Conservation (phyloP, 768 basidiomycete species). For the Exsudoporus frostii region DNA sequence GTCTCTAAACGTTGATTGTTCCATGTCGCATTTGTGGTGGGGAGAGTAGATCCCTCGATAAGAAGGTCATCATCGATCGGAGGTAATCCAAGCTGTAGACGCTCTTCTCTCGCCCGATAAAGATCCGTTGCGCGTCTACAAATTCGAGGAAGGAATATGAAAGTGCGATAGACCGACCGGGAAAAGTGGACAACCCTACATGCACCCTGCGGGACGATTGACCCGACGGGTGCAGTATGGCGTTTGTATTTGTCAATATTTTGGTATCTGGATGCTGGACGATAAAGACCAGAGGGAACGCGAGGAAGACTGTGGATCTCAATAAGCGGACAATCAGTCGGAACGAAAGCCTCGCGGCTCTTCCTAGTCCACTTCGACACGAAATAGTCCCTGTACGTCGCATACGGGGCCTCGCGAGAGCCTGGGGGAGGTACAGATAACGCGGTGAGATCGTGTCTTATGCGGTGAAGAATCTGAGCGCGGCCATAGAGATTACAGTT, state of each 20-base stretch:
- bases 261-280: conserved; percentile 24
- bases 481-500: conserved; percentile 56
- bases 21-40: conserved; percentile 57
- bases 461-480: conserved; percentile 49
- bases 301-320: conserved; percentile 49
- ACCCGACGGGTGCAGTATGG: conserved; percentile 27
- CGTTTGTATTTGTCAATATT: conserved; percentile 26
- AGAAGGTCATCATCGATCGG: conserved; percentile 54
- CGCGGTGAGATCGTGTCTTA: conserved; percentile 67
- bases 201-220: conserved; percentile 40
- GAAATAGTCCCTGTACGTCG: conserved; percentile 63
- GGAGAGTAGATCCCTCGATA: conserved; percentile 74
- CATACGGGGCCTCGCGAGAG: conserved; percentile 43
- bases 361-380: conserved; percentile 52
- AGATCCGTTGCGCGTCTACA: conserved; percentile 63
- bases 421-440: conserved; percentile 52
- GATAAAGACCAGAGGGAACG: conserved; percentile 39
- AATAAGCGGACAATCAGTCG: conserved; percentile 58
- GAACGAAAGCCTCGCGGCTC: conserved; percentile 41
- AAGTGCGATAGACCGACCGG: conserved; percentile 45
- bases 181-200: conserved; percentile 59
- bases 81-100: conserved; percentile 57
- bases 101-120: conserved; percentile 55
- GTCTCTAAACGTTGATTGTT: conserved; percentile 88
- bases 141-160: conserved; percentile 62